Evolutionary conservation across 1,139 yeast genomes (phyloP), one percentile per base, ranked within the genome.

Genomic region (Hemisphaericaspora subhashii): DNA sequence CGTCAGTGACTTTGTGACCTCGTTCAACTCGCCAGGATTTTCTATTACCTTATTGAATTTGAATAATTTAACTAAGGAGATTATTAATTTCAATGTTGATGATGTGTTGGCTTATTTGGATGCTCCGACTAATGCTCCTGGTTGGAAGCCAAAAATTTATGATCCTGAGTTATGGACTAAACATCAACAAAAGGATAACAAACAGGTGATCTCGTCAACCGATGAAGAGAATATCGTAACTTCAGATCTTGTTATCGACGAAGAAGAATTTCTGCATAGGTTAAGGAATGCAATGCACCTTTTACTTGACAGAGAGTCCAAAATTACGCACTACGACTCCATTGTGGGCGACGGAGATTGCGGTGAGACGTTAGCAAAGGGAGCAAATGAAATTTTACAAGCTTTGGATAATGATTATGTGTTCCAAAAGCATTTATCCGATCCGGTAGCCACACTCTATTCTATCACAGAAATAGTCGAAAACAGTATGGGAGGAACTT

Each of bases 271-370:
- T 46, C 64, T 64, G 45, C 46, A 53, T 2, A 58, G 71, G 8
- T 59, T 83, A 35, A 57, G 55, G 20, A 51, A 60, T 5, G 90
- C 86, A 22, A 76, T 86, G 49, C 43, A 67, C 52, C 72, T 52
- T 37, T 63, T 61, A 57, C 77, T 60, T 51, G 72, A 58, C 54
- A 72, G 60, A 66, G 97, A 89, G 58, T 94, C 96, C 4, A 75
- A 79, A 50, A 84, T 90, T 53, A 90, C 97, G 0, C 76, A 79
- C 45, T 82, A 85, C 51, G 98, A 90, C 54, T 86, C 95, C 2
- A 72, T 82, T 50, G 97, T 92, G 2, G 98, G 98, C 44, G 98
- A 90, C 60, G 98, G 98, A 51, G 98, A 90, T 58, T 89, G 97
- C 64, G 98, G 98, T 34, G 94, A 87, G 53, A 90, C 97, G 0